Percentiles rank a stretch among this genome's conserved stretches.
Conservation (phyloP, 352 stramenopile species). For the Phytophthora rubi region DNA sequence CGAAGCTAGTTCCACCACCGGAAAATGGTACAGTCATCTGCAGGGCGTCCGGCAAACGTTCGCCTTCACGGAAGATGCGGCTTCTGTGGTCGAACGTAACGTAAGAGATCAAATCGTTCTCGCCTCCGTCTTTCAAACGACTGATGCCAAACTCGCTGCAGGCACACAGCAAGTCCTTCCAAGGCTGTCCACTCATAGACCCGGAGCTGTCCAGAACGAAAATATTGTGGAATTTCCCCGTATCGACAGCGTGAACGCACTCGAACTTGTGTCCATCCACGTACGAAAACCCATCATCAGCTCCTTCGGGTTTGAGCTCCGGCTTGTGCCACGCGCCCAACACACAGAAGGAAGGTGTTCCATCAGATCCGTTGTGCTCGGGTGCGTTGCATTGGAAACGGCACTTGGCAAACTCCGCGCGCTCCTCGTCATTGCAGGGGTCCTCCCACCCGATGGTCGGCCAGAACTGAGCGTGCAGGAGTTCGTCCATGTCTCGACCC, state of each 20-base stretch:
- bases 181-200: conserved; percentile 49
- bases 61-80: conserved; percentile 32
- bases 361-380: conserved; percentile 32
- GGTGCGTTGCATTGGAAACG: conserved; percentile 45
- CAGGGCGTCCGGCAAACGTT: not conserved
- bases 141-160: conserved; percentile 34
- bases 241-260: conserved; percentile 34
- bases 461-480: conserved; percentile 54
- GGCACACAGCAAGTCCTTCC: conserved; percentile 30
- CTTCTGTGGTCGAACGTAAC: conserved; percentile 38
- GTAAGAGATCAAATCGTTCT: conserved; percentile 42
- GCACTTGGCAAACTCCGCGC: conserved; percentile 40
- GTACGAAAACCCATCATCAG: conserved; percentile 35
- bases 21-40: conserved; percentile 32
- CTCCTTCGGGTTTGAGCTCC: conserved; percentile 50
- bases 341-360: conserved; percentile 33
- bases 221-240: conserved; percentile 41
- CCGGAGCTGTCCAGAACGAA: conserved; percentile 51
- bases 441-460: conserved; percentile 47
- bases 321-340: conserved; percentile 42
- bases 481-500: conserved; percentile 40
- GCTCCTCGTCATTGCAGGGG: conserved; percentile 42
- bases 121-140: conserved; percentile 28
- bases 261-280: conserved; percentile 44
- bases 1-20: conserved; percentile 50